Conservation (phyloP, 108 stramenopile genomes). For the Cyclotella baltica region DNA sequence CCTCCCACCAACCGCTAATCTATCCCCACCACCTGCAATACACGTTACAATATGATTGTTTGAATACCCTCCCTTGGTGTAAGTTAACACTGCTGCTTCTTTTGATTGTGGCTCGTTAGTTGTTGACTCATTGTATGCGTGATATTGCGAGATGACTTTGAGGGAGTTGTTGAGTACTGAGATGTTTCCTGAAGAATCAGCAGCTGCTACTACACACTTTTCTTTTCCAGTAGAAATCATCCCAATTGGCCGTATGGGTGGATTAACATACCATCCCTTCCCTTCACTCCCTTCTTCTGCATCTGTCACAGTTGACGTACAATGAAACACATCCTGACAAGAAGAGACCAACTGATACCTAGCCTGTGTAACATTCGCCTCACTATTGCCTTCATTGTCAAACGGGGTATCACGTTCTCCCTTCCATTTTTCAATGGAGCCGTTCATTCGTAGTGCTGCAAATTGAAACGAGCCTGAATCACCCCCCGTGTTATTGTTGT, state of each 20-base stretch:
- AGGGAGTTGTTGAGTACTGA: constrained; percentile 34
- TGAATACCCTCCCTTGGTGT: constrained; percentile 63
- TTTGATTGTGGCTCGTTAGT: background rate
- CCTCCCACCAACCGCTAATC: constrained; percentile 76
- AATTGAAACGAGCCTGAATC: constrained; percentile 48
- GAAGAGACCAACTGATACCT: constrained; percentile 13
- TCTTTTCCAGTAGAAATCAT: constrained; percentile 17
- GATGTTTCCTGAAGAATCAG: constrained; percentile 41
- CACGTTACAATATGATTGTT: constrained; percentile 70
- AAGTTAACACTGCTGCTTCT: constrained; percentile 38
- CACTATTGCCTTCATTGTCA: background rate
- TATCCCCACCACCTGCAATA: constrained; percentile 45
- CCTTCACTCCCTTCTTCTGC: background rate
- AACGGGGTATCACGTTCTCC: constrained; percentile 13
- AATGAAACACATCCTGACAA: constrained; percentile 7
- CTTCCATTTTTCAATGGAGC: constrained; percentile 70
- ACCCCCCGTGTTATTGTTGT: constrained; percentile 3
- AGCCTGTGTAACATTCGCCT: constrained; percentile 13
- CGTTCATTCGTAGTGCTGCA: constrained; percentile 73
- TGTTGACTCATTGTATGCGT: background rate
- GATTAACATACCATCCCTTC: constrained; percentile 27
- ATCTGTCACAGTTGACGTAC: background rate
- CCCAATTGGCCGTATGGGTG: constrained; percentile 40
- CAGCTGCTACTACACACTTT: constrained; percentile 21
- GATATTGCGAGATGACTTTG: constrained; percentile 19